These are phyloP conservation scores for Saccharomyces cerevisiae DNA, from an alignment of 805 yeast genomes.

Conservation along the genomic window DNA sequence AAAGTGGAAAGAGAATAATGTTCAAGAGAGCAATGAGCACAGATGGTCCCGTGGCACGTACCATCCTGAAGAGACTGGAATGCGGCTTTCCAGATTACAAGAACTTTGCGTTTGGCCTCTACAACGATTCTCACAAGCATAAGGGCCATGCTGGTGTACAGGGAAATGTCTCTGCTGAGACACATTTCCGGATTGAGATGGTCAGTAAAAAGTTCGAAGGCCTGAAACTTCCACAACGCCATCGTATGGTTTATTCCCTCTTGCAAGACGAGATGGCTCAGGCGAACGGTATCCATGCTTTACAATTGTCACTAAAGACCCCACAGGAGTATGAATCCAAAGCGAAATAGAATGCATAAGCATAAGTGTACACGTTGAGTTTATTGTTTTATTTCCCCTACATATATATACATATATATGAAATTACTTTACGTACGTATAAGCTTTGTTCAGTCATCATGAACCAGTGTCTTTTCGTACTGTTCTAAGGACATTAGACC, in stretches of 20 bases:
- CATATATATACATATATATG: neutral
- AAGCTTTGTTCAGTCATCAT: constrained; percentile 33
- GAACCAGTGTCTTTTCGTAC: constrained; percentile 51
- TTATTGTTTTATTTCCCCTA: neutral
- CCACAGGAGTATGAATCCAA: constrained; percentile 40
- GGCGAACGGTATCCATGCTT: constrained; percentile 73
- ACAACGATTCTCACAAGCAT: constrained; percentile 82
- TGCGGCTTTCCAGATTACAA: constrained; percentile 34
- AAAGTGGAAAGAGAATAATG: constrained; percentile 1
- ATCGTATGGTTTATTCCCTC: constrained; percentile 60
- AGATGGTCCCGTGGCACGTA: constrained; percentile 40
- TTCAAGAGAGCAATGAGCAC: constrained; percentile 10
- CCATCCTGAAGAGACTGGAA: constrained; percentile 39
- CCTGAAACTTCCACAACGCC: constrained; percentile 62
- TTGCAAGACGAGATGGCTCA: constrained; percentile 57
- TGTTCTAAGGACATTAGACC: constrained; percentile 48
- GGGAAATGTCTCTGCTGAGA: constrained; percentile 68
- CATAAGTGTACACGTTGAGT: neutral
- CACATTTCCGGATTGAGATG: constrained; percentile 72
- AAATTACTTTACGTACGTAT: neutral
- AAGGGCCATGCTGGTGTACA: constrained; percentile 78
- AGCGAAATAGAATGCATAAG: constrained; percentile 7
- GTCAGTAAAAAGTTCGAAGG: constrained; percentile 65
- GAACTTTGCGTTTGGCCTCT: constrained; percentile 42
- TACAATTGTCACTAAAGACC: constrained; percentile 79